These are phyloP conservation scores for Mortierella sp. DNA, from an alignment of 371 early-diverging fungal genomes.

Conservation along the genomic window DNA sequence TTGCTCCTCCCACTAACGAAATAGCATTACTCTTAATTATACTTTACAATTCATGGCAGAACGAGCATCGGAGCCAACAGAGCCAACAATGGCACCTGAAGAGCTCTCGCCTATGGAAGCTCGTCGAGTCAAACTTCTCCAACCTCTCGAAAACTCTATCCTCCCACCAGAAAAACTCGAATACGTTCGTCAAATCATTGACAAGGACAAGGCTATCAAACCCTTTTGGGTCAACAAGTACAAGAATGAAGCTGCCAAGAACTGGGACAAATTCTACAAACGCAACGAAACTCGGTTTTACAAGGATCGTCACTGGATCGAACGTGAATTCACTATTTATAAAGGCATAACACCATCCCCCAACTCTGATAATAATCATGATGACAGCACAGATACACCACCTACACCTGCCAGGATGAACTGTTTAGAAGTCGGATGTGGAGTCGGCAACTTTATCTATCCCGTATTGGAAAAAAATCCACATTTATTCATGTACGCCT, in stretches of 20 bases:
- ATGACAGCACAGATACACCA: not conserved
- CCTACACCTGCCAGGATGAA: constrained; percentile 26
- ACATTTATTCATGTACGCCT: constrained; percentile 79
- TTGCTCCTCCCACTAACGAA: no score
- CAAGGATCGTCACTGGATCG: constrained; percentile 97
- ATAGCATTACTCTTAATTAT: no score
- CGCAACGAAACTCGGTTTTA: constrained; percentile 95
- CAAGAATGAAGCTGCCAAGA: constrained; percentile 83
- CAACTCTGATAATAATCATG: not conserved
- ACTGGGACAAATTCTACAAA: constrained; percentile 93
- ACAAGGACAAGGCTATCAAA: constrained; percentile 73
- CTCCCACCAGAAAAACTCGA: constrained; percentile 62
- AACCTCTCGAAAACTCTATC: constrained; percentile 42
- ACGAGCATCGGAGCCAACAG: not conserved
- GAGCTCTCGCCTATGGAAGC: constrained; percentile 41
- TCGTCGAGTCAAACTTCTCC: constrained; percentile 35
- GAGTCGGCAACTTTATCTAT: constrained; percentile 96
- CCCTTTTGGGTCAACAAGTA: constrained; percentile 89
- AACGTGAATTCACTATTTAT: constrained; percentile 94
- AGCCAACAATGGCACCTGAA: not conserved
- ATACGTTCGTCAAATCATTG: constrained; percentile 73
- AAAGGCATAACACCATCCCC: constrained; percentile 20
- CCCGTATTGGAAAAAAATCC: constrained; percentile 87
- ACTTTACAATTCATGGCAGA: constrained; percentile 9
- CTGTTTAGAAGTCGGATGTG: constrained; percentile 92